A percentile compares a stretch with the other conserved stretches of the same genome.
These are phyloP conservation scores for Cryptococcus sp. DNA, from an alignment of 1,284 basidiomycete genomes.

Conservation along the genomic window DNA sequence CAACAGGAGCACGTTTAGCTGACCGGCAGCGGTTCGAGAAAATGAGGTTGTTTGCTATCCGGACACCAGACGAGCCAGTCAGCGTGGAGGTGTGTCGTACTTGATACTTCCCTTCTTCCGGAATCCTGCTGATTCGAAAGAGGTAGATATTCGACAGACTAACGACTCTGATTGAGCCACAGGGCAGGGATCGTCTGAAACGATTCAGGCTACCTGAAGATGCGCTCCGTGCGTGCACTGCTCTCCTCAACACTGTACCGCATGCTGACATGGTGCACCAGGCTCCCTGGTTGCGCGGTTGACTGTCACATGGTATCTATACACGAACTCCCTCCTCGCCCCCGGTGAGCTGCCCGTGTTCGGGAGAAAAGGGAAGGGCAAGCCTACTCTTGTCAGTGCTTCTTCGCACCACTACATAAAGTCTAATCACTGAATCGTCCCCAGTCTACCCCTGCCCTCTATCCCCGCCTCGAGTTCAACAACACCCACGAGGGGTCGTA, in stretches of 20 bases:
- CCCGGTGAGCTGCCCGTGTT: conserved; percentile 18
- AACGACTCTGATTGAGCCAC: conserved; percentile 18
- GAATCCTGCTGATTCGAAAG: not conserved
- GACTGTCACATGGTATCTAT: conserved; percentile 38
- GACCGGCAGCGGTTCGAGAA: conserved; percentile 11
- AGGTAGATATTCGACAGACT: conserved; percentile 26
- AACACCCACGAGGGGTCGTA: conserved; percentile 41
- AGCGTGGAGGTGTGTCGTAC: conserved; percentile 10
- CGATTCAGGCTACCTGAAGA: conserved; percentile 33
- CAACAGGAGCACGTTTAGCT: not conserved
- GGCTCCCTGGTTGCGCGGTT: conserved; percentile 37
- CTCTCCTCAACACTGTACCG: not conserved
- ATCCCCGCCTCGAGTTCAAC: conserved; percentile 38
- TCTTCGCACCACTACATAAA: not conserved
- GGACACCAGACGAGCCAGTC: conserved; percentile 11
- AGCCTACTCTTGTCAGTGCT: conserved; percentile 34
- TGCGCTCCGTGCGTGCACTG: conserved; percentile 19
- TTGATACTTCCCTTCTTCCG: not conserved
- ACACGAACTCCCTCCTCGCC: conserved; percentile 13
- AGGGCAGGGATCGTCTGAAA: conserved; percentile 25
- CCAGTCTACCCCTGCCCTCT: conserved; percentile 16
- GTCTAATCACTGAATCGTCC: no score
- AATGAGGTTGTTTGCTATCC: conserved; percentile 18
- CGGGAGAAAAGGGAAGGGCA: conserved; percentile 26
- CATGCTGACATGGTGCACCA: conserved; percentile 5